These are phyloP conservation scores for Anthracocystis walkeri DNA, from an alignment of 1,284 basidiomycete genomes.

Conservation along the genomic window DNA sequence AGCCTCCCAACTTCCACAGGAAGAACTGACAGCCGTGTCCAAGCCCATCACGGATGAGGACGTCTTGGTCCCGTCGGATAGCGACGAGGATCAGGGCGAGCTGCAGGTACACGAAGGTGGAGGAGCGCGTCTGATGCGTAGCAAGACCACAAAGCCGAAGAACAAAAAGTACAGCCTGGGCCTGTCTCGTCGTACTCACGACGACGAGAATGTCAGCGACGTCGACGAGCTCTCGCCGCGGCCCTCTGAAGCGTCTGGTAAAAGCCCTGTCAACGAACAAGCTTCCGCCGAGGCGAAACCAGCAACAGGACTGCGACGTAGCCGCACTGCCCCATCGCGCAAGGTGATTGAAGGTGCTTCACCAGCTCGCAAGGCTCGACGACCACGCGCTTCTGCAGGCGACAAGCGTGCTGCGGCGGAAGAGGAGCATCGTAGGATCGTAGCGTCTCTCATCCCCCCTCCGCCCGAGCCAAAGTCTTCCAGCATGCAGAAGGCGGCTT, in stretches of 20 bases:
- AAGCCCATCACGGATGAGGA: conserved; percentile 40
- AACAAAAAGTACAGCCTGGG: conserved; percentile 25
- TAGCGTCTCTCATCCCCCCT: conserved; percentile 45
- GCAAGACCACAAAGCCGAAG: conserved; percentile 49
- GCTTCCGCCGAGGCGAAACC: conserved; percentile 13
- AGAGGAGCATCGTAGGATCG: conserved; percentile 43
- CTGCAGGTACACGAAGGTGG: conserved; percentile 66
- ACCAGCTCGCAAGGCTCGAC: conserved; percentile 32
- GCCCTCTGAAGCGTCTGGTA: conserved; percentile 21
- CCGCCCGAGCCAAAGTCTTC: conserved; percentile 39
- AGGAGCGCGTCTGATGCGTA: conserved; percentile 56
- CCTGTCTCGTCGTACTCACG: conserved; percentile 18
- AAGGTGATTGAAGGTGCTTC: conserved; percentile 39
- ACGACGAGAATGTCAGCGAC: conserved; percentile 25
- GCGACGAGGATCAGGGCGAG: conserved; percentile 67
- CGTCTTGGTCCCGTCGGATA: conserved; percentile 62
- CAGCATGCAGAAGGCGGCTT: conserved; percentile 41
- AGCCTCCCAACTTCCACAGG: conserved; percentile 49
- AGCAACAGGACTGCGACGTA: conserved; percentile 42
- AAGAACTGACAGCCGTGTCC: conserved; percentile 62
- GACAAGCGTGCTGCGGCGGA: conserved; percentile 42
- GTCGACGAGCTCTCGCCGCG: conserved; percentile 28
- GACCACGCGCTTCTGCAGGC: conserved; percentile 48
- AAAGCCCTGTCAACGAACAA: conserved; percentile 17
- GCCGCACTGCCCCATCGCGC: conserved; percentile 46